Conservation (phyloP, 805 yeast genomes). For the Candida saitoana region DNA sequence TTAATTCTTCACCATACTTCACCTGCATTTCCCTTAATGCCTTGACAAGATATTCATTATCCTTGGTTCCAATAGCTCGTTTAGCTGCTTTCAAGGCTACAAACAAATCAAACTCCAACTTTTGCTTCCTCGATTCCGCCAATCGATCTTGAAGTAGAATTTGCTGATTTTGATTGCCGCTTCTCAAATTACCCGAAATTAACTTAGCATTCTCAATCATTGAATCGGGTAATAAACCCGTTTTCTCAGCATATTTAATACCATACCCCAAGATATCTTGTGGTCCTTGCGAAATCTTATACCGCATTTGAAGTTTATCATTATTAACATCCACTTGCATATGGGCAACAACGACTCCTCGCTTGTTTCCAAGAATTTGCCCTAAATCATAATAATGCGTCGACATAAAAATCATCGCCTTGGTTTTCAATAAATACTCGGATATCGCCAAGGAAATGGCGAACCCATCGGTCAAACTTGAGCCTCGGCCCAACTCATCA, state of each 20-base stretch:
- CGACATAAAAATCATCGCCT: constrained; percentile 29
- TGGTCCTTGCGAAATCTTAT: constrained; percentile 17
- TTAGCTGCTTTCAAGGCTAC: constrained; percentile 8
- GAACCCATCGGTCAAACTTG: constrained; percentile 43
- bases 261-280: constrained; percentile 26
- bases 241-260: constrained; percentile 19
- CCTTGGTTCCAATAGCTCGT: not conserved
- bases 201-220: constrained; percentile 23
- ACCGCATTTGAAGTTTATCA: constrained; percentile 24
- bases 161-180: not conserved
- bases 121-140: constrained; percentile 4
- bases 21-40: constrained; percentile 6
- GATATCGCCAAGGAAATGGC: constrained; percentile 45
- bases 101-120: constrained; percentile 8
- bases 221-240: constrained; percentile 15
- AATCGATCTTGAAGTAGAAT: not conserved
- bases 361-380: constrained; percentile 23
- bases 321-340: constrained; percentile 25
- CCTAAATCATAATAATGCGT: constrained; percentile 47
- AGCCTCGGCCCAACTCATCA: constrained; percentile 57
- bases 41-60: constrained; percentile 2
- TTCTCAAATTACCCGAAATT: constrained; percentile 12
- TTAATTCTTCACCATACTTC: constrained; percentile 9
- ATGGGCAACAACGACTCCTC: constrained; percentile 33
- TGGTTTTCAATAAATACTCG: constrained; percentile 28